Base-by-base conservation (phyloP, 2,329 filamentous ascomycete species). In the Phaeosphaeria sp. region DNA sequence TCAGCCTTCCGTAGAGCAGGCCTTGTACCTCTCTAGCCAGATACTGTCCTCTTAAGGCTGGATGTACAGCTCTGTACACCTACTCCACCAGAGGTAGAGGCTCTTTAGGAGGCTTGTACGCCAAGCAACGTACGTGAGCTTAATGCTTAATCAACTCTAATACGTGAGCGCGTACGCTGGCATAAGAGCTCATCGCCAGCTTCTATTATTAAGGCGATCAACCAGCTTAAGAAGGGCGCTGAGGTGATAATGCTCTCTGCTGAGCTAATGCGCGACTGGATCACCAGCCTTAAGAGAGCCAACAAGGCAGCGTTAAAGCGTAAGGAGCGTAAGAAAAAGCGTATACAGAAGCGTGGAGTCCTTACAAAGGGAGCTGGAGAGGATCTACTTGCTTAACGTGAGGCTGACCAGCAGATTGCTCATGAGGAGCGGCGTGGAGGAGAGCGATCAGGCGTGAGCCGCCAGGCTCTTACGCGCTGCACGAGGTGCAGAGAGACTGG, bases 41-140 rank as follows among this genome's bases (percentile, higher is more conserved):
- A 74, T 43, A 61, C 52, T 49, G 71, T 76, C n/a, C 51, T 78
- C 58, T 74, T 59, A 53, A 74, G 70, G 66, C 72, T 77, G 56
- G 62, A 70, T 56, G 61, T 67, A n/a, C 25, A 65, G 54, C 54
- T 67, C 15, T 54, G 54, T 50, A 65, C 60, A 27, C 58, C 46
- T 47, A 59, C 54, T 44, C 57, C 54, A 50, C 46, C 49, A 30
- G 23, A 57, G 21, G 18, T 18, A 27, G 50, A 43, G 20, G 22
- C 44, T 46, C 25, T 30, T 9, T 33, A 18, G 43, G 43, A 46
- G 18, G 43, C 43, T 15, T 4, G 15, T 5, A 48, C 23, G 22
- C 46, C 46, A 55, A 60, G 52, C 30, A 65, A 60, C 53, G 39
- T 42, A 15, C 55, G 52, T 42, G 50, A 63, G 33, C 30, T 60